A percentile compares a stretch with the other conserved stretches of the same genome.
Conservation (phyloP, 495 filamentous ascomycete species). For the Penicillium ucsense region DNA sequence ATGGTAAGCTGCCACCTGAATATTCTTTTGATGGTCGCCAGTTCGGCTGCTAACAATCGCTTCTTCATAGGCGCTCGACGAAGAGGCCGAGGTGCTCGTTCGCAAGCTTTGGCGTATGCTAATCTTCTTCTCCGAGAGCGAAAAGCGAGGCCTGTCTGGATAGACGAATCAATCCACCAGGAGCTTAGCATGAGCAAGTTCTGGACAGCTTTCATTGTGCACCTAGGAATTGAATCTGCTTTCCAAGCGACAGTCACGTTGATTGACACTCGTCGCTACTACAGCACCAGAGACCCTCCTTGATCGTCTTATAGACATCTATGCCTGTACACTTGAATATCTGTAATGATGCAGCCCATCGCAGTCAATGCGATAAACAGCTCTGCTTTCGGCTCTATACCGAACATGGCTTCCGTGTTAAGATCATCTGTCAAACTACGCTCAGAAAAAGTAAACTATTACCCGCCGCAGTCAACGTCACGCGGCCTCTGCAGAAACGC, state of each 20-base stretch:
- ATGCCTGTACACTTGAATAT: no score
- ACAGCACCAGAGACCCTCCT: no score
- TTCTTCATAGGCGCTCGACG: slow-evolving; percentile 64
- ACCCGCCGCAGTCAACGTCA: neutral
- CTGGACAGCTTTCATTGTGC: no score
- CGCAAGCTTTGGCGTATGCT: slow-evolving; percentile 98
- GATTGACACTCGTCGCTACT: no score
- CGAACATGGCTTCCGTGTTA: neutral
- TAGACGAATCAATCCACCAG: slow-evolving; percentile 16
- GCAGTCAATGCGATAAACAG: no score
- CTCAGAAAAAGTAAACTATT: neutral
- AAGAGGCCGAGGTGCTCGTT: slow-evolving; percentile 88
- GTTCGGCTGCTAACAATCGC: slow-evolving; percentile 22
- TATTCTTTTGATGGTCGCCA: slow-evolving; percentile 1
- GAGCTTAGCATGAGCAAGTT: neutral
- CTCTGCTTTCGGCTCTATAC: no score
- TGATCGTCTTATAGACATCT: no score
- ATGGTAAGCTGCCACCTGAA: slow-evolving; percentile 49
- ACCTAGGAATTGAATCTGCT: no score
- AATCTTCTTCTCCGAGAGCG: slow-evolving; percentile 94
- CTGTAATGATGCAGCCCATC: no score
- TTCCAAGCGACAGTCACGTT: no score
- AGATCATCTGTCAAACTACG: neutral
- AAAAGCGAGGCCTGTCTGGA: slow-evolving; percentile 78
- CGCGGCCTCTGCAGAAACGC: slow-evolving; percentile 6